phyloP scores from a whole-genome alignment of 768 basidiomycete genomes.

The Coprinellus aureogranulatus region DNA sequence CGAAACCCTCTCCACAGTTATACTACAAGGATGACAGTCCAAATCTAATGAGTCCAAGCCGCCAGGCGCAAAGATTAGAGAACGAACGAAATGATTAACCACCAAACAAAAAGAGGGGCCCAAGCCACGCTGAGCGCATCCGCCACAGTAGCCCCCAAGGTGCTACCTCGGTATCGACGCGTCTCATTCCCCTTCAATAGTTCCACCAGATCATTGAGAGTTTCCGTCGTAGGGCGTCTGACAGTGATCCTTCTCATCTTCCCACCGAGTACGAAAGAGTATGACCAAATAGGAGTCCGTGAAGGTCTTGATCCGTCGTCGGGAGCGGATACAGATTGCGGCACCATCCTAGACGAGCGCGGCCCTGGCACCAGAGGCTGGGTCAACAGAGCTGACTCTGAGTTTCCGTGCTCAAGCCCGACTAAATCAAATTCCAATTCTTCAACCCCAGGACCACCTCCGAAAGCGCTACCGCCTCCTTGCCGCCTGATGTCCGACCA shows the following conservation, averaged over 20 bases:
- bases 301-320: constrained; percentile 15
- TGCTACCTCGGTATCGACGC: background rate
- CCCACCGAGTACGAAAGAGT: constrained; percentile 55
- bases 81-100: background rate
- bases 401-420: background rate
- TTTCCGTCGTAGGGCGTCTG: constrained; percentile 30
- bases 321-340: constrained; percentile 40
- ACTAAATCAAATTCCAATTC: constrained; percentile 12
- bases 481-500: constrained; percentile 30
- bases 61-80: too few relatives aligned
- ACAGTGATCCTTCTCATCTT: constrained; percentile 55
- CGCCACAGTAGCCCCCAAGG: background rate
- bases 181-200: background rate
- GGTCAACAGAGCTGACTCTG: constrained; percentile 5
- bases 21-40: too few relatives aligned
- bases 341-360: constrained; percentile 12
- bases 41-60: too few relatives aligned
- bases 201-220: background rate
- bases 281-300: constrained; percentile 38
- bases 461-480: background rate
- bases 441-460: constrained; percentile 17
- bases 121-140: constrained; percentile 4
- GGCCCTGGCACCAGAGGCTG: constrained; percentile 6
- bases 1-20: too few relatives aligned
- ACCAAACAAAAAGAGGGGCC: constrained; percentile 5